These are phyloP conservation scores for Dactylellina haptotyla DNA, from an alignment of 2,329 filamentous ascomycete genomes.

Conservation along the genomic window DNA sequence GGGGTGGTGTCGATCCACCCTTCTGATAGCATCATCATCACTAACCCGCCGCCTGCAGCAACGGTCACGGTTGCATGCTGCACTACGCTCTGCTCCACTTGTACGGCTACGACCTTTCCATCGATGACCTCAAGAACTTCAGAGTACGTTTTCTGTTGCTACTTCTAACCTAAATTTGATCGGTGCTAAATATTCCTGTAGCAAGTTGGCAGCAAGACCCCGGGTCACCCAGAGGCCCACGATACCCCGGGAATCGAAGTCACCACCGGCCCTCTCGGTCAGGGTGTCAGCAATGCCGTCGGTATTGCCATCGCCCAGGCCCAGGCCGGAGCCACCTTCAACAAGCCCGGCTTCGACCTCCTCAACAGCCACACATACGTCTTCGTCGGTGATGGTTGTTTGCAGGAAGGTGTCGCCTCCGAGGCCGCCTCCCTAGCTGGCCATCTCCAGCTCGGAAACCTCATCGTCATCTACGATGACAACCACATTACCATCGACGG, in stretches of 20 bases:
- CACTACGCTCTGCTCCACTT: conserved; percentile 98
- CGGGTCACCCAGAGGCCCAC: conserved; percentile 94
- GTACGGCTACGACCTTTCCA: conserved; percentile 84
- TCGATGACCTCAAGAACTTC: conserved; percentile 96
- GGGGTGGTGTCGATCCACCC: conserved; percentile 17
- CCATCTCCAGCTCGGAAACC: conserved; percentile 96
- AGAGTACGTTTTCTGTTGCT: conserved; percentile 72
- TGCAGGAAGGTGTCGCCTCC: conserved; percentile 96
- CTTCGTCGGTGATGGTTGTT: conserved; percentile 97
- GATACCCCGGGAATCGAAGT: conserved; percentile 98
- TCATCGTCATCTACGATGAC: conserved; percentile 97
- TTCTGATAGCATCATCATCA: background rate
- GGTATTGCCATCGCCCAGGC: conserved; percentile 97
- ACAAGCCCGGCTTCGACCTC: conserved; percentile 92
- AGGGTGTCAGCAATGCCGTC: conserved; percentile 93
- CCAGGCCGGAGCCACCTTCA: conserved; percentile 89
- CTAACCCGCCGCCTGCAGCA: conserved; percentile 67
- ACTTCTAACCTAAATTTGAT: conserved; percentile 23
- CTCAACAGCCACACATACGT: conserved; percentile 96
- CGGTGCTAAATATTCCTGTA: conserved; percentile 59
- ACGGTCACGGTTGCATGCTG: conserved; percentile 99
- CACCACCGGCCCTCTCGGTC: conserved; percentile 95
- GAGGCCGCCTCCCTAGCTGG: conserved; percentile 93
- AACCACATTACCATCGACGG: conserved; percentile 97
- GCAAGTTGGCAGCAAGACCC: conserved; percentile 82